phyloP scores from a whole-genome alignment of 139 green algal species.

The Nannochloris sp. region DNA sequence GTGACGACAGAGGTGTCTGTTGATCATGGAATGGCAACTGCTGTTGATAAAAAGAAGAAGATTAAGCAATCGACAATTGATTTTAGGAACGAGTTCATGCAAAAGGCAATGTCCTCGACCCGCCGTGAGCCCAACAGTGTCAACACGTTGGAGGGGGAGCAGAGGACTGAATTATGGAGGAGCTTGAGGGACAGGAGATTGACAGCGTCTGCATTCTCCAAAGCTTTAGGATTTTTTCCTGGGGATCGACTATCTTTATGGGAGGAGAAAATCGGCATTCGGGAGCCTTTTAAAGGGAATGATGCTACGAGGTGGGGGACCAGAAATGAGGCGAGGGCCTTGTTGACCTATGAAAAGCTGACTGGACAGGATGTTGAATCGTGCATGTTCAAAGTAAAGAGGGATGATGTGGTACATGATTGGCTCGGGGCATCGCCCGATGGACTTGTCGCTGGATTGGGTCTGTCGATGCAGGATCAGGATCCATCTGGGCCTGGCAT shows the following conservation, averaged over 20 bases:
- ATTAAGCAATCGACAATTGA: not conserved
- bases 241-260: slow-evolving; percentile 49
- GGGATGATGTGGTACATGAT: slow-evolving; percentile 40
- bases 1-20: no score
- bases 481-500: slow-evolving; percentile 27
- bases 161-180: slow-evolving; percentile 43
- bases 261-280: slow-evolving; percentile 64
- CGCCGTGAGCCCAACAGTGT: not conserved
- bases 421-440: slow-evolving; percentile 65
- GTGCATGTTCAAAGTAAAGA: slow-evolving; percentile 36
- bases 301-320: slow-evolving; percentile 58
- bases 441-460: slow-evolving; percentile 37
- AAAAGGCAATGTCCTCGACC: not conserved
- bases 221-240: slow-evolving; percentile 39
- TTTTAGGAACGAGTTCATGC: not conserved
- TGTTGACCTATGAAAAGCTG: slow-evolving; percentile 34
- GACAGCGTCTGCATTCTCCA: slow-evolving; percentile 47
- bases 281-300: slow-evolving; percentile 53
- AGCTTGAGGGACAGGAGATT: slow-evolving; percentile 38
- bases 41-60: not conserved
- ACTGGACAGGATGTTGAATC: slow-evolving; percentile 15
- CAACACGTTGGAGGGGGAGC: slow-evolving; percentile 21
- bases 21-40: no score
- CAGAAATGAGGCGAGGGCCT: slow-evolving; percentile 30
- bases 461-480: not conserved